phyloP scores from a whole-genome alignment of 2,329 filamentous ascomycete genomes.

The Penicillium vulpinum region DNA sequence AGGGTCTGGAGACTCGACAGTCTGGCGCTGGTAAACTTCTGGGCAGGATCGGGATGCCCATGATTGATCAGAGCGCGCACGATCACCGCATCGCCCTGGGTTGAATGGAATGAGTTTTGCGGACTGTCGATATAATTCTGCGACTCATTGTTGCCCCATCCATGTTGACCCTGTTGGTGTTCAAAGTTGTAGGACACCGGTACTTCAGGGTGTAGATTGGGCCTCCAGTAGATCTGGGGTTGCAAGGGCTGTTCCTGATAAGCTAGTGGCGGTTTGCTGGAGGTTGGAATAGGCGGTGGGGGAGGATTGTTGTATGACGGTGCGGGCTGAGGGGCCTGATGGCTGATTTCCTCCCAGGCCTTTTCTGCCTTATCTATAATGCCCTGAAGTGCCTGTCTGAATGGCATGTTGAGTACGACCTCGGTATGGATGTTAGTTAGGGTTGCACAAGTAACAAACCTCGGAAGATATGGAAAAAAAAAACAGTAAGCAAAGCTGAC shows the following conservation, averaged over 20 bases:
- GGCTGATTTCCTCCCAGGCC: slow-evolving; percentile 21
- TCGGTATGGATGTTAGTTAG: slow-evolving; percentile 15
- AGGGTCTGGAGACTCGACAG: slow-evolving; percentile 26
- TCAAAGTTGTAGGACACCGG: slow-evolving; percentile 24
- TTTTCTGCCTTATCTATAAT: slow-evolving; percentile 26
- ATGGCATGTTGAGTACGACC: slow-evolving; percentile 23
- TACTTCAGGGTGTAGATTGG: slow-evolving; percentile 22
- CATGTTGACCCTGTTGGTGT: slow-evolving; percentile 26
- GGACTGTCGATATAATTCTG: slow-evolving; percentile 26
- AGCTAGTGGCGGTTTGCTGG: slow-evolving; percentile 19
- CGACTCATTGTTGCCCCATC: slow-evolving; percentile 27
- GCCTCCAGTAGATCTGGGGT: slow-evolving; percentile 25
- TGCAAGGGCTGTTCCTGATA: slow-evolving; percentile 21
- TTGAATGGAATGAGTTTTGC: slow-evolving; percentile 27
- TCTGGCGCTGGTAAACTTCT: slow-evolving; percentile 27
- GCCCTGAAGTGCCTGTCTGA: slow-evolving; percentile 25
- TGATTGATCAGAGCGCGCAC: slow-evolving; percentile 27
- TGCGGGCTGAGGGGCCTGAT: slow-evolving; percentile 7
- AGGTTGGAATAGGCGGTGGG: slow-evolving; percentile 25
- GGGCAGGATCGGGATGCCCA: slow-evolving; percentile 21
- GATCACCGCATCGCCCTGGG: slow-evolving; percentile 24
- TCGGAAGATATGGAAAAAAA: slow-evolving; percentile 1
- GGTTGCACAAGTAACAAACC: slow-evolving; percentile 8
- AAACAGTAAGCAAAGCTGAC: slow-evolving; percentile 18
- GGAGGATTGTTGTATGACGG: slow-evolving; percentile 18